Evolutionary conservation across 225 moss, liverwort and hornwort species (phyloP).

Genomic region (Sphagnum tenellum): DNA sequence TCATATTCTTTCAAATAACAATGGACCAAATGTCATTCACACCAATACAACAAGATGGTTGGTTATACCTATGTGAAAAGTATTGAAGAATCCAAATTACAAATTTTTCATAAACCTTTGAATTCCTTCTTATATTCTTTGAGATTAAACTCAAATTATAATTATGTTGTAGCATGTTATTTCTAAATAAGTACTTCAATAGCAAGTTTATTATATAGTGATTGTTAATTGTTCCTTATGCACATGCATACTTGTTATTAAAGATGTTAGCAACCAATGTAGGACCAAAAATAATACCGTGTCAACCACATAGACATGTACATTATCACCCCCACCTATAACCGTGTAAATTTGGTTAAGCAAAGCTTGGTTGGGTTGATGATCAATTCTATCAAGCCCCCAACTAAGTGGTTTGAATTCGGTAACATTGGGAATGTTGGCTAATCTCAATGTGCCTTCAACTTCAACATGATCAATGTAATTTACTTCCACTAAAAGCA

Average conservation of each 20-base stretch:
- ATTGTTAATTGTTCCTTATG: not conserved
- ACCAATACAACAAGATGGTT: not conserved
- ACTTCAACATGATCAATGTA: constrained; percentile 72
- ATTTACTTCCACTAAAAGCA: constrained; percentile 46
- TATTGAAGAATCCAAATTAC: no score
- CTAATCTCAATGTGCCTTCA: constrained; percentile 61
- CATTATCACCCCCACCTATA: constrained; percentile 50
- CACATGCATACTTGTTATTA: not conserved
- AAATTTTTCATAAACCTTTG: no score
- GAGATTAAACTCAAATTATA: not conserved
- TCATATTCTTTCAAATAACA: not conserved
- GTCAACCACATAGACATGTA: constrained; percentile 82
- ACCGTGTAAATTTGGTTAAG: constrained; percentile 57
- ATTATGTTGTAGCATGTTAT: not conserved
- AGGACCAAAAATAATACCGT: constrained; percentile 32
- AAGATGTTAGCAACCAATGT: not conserved
- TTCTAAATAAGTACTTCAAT: no score
- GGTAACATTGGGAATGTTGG: constrained; percentile 29
- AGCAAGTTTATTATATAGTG: not conserved
- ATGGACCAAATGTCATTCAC: not conserved
- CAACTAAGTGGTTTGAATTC: constrained; percentile 72
- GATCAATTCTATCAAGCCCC: constrained; percentile 94
- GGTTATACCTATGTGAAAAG: no score
- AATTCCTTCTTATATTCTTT: no score
- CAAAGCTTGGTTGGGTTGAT: constrained; percentile 40